Conservation (phyloP, 1,139 yeast genomes). For the Kurtzmaniella quercitrusa region DNA sequence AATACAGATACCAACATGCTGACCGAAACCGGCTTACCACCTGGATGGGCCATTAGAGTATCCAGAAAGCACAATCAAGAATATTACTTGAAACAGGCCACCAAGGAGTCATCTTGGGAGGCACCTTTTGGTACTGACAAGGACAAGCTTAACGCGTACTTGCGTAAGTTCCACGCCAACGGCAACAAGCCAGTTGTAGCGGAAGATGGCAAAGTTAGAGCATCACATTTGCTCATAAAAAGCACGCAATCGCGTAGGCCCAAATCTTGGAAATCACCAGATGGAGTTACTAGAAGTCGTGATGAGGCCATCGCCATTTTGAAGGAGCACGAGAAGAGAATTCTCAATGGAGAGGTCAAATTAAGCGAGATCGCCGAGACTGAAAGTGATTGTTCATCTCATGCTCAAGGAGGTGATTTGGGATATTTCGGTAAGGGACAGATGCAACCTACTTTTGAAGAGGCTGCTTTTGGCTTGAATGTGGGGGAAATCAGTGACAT, state of each 20-base stretch:
- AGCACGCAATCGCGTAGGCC: slow-evolving; percentile 86
- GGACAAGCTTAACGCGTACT: slow-evolving; percentile 53
- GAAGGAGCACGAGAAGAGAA: slow-evolving; percentile 54
- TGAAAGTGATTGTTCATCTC: slow-evolving; percentile 88
- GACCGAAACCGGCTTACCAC: slow-evolving; percentile 70
- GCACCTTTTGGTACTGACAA: slow-evolving; percentile 83
- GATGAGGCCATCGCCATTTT: slow-evolving; percentile 78
- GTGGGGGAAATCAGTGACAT: slow-evolving; percentile 82
- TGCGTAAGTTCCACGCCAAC: slow-evolving; percentile 43
- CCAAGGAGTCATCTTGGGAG: slow-evolving; percentile 83
- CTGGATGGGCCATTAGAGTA: slow-evolving; percentile 76
- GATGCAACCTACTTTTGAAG: slow-evolving; percentile 94
- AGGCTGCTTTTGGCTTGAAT: slow-evolving; percentile 75
- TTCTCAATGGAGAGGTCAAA: slow-evolving; percentile 65
- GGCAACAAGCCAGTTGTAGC: slow-evolving; percentile 62
- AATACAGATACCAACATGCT: slow-evolving; percentile 9
- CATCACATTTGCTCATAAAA: slow-evolving; percentile 71
- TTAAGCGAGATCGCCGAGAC: slow-evolving; percentile 72
- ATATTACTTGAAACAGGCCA: slow-evolving; percentile 68
- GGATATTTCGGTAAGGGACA: slow-evolving; percentile 86
- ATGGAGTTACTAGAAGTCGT: slow-evolving; percentile 66
- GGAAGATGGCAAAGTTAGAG: slow-evolving; percentile 41
- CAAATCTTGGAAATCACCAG: slow-evolving; percentile 80
- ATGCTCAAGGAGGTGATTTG: slow-evolving; percentile 84
- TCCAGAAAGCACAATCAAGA: slow-evolving; percentile 83